phyloP scores from a whole-genome alignment of 352 stramenopile genomes.

The Phytophthora cactorum region DNA sequence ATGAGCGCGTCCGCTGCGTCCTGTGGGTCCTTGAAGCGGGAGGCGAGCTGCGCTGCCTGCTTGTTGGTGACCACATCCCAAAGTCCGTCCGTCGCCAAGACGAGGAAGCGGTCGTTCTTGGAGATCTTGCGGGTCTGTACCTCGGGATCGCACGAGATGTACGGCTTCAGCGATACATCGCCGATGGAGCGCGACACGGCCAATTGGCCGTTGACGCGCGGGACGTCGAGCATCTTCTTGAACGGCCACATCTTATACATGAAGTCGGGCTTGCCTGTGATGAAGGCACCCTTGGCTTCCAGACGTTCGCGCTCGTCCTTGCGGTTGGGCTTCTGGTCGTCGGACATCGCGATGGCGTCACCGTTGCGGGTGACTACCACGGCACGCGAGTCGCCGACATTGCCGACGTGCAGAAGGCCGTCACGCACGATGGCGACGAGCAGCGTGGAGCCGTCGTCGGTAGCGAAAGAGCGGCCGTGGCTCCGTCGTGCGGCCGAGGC shows the following conservation, averaged over 20 bases:
- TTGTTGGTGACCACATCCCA: slow-evolving; percentile 86
- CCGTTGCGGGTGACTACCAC: slow-evolving; percentile 68
- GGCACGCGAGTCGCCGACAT: slow-evolving; percentile 85
- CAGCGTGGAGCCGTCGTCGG: slow-evolving; percentile 82
- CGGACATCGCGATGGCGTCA: slow-evolving; percentile 62
- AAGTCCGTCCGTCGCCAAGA: slow-evolving; percentile 82
- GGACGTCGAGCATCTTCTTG: slow-evolving; percentile 79
- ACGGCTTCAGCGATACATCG: slow-evolving; percentile 78
- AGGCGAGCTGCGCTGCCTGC: slow-evolving; percentile 60
- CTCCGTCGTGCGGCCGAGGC: slow-evolving; percentile 25
- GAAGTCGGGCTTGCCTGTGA: slow-evolving; percentile 73
- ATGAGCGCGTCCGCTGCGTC: slow-evolving; percentile 66
- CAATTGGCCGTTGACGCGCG: slow-evolving; percentile 80
- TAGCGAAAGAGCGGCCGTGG: slow-evolving; percentile 52
- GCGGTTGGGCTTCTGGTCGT: slow-evolving; percentile 84
- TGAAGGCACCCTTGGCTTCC: slow-evolving; percentile 67
- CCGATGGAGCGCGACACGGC: slow-evolving; percentile 87
- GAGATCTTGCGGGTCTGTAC: slow-evolving; percentile 67
- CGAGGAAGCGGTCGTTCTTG: slow-evolving; percentile 73
- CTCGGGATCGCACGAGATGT: slow-evolving; percentile 82
- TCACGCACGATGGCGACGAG: slow-evolving; percentile 81
- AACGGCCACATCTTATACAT: slow-evolving; percentile 79
- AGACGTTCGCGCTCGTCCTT: slow-evolving; percentile 77
- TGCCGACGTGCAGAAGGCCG: slow-evolving; percentile 73
- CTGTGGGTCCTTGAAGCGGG: slow-evolving; percentile 59